phyloP scores from a whole-genome alignment of 306 rosid species.

The Vigna radiata region DNA sequence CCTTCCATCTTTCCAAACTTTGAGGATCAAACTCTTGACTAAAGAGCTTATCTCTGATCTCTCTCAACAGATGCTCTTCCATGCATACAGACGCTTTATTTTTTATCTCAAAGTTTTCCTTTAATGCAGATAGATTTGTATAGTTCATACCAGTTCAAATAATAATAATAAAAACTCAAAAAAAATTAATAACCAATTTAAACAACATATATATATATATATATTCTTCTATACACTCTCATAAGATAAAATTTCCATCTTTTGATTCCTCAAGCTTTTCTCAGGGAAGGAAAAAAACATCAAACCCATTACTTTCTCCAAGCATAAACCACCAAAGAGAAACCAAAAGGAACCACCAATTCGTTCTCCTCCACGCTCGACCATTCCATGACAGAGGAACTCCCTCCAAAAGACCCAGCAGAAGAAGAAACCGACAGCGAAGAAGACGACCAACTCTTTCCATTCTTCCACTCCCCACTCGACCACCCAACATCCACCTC shows the following conservation, averaged over 20 bases:
- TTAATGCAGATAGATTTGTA: too few species aligned
- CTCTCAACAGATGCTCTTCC: too few species aligned
- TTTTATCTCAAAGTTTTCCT: too few species aligned
- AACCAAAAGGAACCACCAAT: slow-evolving; percentile 65
- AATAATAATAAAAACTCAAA: too few species aligned
- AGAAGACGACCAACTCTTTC: slow-evolving; percentile 74
- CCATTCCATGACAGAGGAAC: slow-evolving; percentile 79
- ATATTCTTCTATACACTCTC: neutral
- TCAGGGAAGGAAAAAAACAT: neutral
- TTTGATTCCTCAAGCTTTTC: neutral
- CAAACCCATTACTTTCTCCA: slow-evolving; percentile 57
- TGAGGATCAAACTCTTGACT: neutral
- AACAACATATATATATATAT: neutral
- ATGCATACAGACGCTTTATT: too few species aligned
- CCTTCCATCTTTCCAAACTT: neutral
- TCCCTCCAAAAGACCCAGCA: slow-evolving; percentile 65
- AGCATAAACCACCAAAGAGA: slow-evolving; percentile 75
- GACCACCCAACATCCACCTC: slow-evolving; percentile 45
- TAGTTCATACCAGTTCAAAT: neutral
- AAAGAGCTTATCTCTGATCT: too few species aligned
- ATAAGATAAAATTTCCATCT: neutral
- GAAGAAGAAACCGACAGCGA: slow-evolving; percentile 75
- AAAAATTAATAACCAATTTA: neutral
- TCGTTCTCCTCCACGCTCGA: slow-evolving; percentile 74
- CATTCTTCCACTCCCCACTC: slow-evolving; percentile 45